Conservation (phyloP, 148 eudicot species). For the Nyssa sinensis region DNA sequence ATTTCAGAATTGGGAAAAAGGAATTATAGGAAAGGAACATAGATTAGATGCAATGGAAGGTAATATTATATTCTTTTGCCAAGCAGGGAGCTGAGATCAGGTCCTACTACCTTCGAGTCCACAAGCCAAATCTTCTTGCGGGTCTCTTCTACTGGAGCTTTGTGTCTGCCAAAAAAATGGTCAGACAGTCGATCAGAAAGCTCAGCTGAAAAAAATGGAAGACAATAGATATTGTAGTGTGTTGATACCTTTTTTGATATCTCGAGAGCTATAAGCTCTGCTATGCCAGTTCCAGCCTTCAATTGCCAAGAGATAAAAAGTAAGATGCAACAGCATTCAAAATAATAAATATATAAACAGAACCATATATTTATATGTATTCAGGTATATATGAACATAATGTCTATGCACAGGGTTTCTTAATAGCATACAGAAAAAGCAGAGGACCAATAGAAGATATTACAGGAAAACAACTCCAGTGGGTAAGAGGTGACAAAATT, state of each 20-base stretch:
- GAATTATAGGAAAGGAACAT: background rate
- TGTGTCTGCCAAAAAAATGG: constrained; percentile 42
- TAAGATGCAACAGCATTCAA: constrained; percentile 12
- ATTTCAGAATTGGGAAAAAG: background rate
- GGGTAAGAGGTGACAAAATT: background rate
- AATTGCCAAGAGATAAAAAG: constrained; percentile 19
- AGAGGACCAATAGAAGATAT: background rate
- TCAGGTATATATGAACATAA: background rate
- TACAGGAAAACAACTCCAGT: background rate
- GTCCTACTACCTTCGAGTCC: constrained; percentile 70
- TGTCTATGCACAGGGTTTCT: background rate
- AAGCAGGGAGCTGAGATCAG: background rate
- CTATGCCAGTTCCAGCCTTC: constrained; percentile 97
- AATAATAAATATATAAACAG: background rate
- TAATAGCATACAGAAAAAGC: background rate
- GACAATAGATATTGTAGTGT: background rate
- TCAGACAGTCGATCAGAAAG: constrained; percentile 4
- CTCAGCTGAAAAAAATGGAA: background rate
- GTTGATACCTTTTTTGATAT: constrained; percentile 66
- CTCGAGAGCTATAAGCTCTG: constrained; percentile 89
- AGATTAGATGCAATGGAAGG: background rate
- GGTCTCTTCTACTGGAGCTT: constrained; percentile 58
- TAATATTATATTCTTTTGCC: background rate
- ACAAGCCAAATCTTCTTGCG: constrained; percentile 93
- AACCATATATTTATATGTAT: background rate